Conservation (phyloP, 2,329 filamentous ascomycete genomes). For the Podosphaera fusca region DNA sequence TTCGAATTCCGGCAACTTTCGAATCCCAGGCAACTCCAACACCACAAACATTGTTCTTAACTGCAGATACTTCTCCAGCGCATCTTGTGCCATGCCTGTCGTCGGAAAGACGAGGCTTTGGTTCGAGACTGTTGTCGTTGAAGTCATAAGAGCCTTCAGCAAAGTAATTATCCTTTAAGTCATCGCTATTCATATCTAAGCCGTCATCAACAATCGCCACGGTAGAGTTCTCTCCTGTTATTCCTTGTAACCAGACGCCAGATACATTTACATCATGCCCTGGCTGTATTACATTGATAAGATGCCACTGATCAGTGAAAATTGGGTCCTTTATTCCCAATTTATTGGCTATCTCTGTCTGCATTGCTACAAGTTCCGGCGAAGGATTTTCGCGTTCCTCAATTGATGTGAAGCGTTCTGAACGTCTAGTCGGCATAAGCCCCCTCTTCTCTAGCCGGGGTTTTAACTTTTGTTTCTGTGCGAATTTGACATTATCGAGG, state of each 20-base stretch:
- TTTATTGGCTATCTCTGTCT: constrained; percentile 34
- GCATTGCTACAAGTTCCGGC: constrained; percentile 26
- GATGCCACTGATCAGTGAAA: constrained; percentile 86
- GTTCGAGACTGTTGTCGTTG: constrained; percentile 62
- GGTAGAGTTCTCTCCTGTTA: constrained; percentile 72
- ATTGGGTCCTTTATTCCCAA: constrained; percentile 76
- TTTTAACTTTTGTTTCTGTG: constrained; percentile 52
- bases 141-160: constrained; percentile 86
- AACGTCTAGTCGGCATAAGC: constrained; percentile 10
- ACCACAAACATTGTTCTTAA: constrained; percentile 79
- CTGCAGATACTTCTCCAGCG: constrained; percentile 80
- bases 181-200: constrained; percentile 82
- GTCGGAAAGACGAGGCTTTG: constrained; percentile 59
- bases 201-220: constrained; percentile 94
- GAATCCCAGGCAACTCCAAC: constrained; percentile 90
- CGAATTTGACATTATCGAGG: constrained; percentile 53
- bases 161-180: constrained; percentile 85
- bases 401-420: constrained; percentile 6
- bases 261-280: constrained; percentile 96
- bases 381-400: constrained; percentile 8
- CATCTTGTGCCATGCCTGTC: constrained; percentile 86
- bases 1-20: constrained; percentile 75
- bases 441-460: constrained; percentile 33
- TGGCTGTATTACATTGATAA: constrained; percentile 57
- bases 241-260: constrained; percentile 69